Base-by-base conservation (phyloP, 2,329 filamentous ascomycete genomes). In the Apiospora koreana region DNA sequence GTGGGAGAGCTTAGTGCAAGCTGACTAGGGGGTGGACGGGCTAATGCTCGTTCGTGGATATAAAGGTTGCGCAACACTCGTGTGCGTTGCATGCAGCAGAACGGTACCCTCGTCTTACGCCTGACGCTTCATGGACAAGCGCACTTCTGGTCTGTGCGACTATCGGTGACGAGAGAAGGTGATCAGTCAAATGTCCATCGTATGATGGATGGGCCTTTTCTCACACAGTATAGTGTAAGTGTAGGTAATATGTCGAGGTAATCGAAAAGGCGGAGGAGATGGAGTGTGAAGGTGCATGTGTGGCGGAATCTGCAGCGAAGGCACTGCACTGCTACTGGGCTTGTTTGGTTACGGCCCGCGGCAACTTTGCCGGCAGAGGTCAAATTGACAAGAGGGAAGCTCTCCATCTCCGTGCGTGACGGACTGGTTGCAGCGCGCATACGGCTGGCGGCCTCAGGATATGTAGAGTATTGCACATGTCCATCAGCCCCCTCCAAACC, bases 31-130 rank as follows among this genome's bases (percentile, higher is more conserved):
- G 31, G 54, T n/a, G 16, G 21, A 8, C 8, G 21, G 35, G 54
- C 31, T 62, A 62, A 62, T 38, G 21, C 10, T n/a, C 21, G 54
- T 62, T 62, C 54, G 54, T 62, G 54, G 54, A 62, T 38, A 62
- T 62, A 38, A 38, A 38, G 21, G 54, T 62, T 46, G 31, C 54
- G 54, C 54, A 38, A 14, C 54, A 62, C 54, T 35, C 18, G 31
- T 62, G 54, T 62, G 31, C 54, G 54, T 38, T n/a, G 54, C 54
- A 38, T 62, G 54, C 54, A 62, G 54, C 54, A 7, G 31, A 62
- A 62, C 9, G 54, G 54, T 23, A 38, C 18, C 9, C 54, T 62
- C 54, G 18, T 62, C 54, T 62, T 18, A n/a, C 50, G 28, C 16
- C 50, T 31, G 50, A 35, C 54, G 54, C 54, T 62, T 62, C 54